Evolutionary conservation across 441 rosid genomes (phyloP).

Genomic region (Populus hybrid): DNA sequence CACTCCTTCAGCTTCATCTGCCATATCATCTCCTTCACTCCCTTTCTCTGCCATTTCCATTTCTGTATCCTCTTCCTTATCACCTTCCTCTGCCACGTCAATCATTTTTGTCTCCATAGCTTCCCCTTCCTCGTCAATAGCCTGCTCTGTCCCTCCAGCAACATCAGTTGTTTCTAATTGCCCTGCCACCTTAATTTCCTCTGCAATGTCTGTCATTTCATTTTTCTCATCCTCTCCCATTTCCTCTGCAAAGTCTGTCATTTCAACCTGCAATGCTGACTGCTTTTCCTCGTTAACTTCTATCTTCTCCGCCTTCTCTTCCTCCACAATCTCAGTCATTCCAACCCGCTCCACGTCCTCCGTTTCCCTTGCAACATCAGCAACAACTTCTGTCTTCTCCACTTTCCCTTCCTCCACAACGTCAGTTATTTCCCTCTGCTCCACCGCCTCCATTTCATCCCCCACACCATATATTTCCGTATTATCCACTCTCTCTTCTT

Average conservation of each 20-base stretch:
- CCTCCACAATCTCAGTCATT: constrained; percentile 5
- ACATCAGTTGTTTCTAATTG: not conserved
- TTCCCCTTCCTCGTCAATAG: not conserved
- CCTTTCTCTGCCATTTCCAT: constrained; percentile 17
- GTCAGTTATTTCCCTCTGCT: constrained; percentile 21
- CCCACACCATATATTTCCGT: not conserved
- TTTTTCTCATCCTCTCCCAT: not conserved
- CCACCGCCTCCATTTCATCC: constrained; percentile 16
- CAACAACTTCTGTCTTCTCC: constrained; percentile 7
- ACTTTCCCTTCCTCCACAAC: constrained; percentile 21
- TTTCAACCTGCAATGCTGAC: constrained; percentile 33
- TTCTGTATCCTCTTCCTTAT: constrained; percentile 27
- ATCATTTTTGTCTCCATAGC: not conserved
- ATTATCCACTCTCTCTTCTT: constrained; percentile 19
- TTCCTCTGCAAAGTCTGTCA: constrained; percentile 32
- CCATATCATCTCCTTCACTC: constrained; percentile 29
- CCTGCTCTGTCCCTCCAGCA: not conserved
- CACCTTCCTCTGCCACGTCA: constrained; percentile 1
- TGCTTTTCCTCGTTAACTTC: not conserved
- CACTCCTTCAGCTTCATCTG: constrained; percentile 34
- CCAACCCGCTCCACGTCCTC: constrained; percentile 3
- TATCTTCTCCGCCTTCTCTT: not conserved
- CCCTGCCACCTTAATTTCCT: not conserved
- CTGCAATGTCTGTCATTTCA: not conserved
- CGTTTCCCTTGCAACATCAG: constrained; percentile 11